Evolutionary conservation across 208 protist species (phyloP), one percentile per base, ranked within the genome.

Genomic region (Trichomonas gallinae): DNA sequence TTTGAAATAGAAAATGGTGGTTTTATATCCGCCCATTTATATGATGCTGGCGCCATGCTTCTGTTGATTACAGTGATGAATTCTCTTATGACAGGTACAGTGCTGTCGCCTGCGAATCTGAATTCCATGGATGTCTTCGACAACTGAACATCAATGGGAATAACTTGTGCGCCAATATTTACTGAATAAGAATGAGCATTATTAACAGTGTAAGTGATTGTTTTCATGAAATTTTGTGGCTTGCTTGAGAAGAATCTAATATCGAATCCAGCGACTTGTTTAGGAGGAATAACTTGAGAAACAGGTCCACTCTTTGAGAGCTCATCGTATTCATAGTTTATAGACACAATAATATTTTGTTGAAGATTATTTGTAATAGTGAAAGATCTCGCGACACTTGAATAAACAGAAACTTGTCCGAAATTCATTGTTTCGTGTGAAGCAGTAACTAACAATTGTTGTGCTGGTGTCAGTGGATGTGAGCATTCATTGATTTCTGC

Each of bases 361-460:
- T 93, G 40, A 34, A 93, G 31, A 93, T 93, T 93, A 21, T 93
- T 93, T 21, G 87, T 93, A 4, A 93, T 51, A 6, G 40, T 51
- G 9, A 93, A 93, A 9, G 44, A 38, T 36, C 45, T 93, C 15
- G 44, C 45, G 9, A 51, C 17, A n/a, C 40, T 51, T 51, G 87
- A 93, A 93, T 51, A 51, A 58, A 93, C 87, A 38, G n/a, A n/a
- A 34, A 93, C 36, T 48, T 93, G 11, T 17, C 87, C 87, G 46
- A 93, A 93, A 31, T 93, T 93, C 26, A 93, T 51, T 38, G 87
- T 51, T 51, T 93, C 40, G 46, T 93, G 87, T 44, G 87, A 93
- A 8, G 44, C 40, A 34, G 42, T 42, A 15, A 93, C 44, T 6
- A 51, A 48, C 31, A 93, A 51, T 51, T 93, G 87, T 38, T 93